Evolutionary conservation across 257 asterid species (phyloP).

Genomic region (Solanum sparsipilum): DNA sequence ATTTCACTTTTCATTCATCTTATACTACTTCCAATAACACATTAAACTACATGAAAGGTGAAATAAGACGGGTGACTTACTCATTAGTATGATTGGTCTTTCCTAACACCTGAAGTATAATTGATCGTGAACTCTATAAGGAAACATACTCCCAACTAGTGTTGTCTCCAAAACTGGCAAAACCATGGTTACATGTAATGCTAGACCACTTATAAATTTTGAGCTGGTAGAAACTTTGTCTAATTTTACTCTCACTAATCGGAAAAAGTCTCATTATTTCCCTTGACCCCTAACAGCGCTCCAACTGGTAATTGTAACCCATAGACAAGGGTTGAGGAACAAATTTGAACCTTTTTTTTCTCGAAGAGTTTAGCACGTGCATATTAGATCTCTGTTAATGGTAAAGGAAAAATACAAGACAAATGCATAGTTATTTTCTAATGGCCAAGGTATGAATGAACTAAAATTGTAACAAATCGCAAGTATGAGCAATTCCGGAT

Average conservation of each 20-base stretch:
- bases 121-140: neutral
- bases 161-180: neutral
- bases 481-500: neutral
- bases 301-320: neutral
- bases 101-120: neutral
- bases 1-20: neutral
- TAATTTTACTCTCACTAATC: neutral
- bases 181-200: neutral
- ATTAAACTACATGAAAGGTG: neutral
- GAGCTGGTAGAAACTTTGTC: neutral
- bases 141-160: neutral
- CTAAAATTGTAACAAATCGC: neutral
- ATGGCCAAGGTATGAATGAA: neutral
- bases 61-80: neutral
- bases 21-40: neutral
- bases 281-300: neutral
- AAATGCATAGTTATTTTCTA: neutral
- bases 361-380: neutral
- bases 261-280: neutral
- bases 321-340: neutral
- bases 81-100: neutral
- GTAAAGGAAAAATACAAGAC: neutral
- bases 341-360: neutral
- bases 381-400: neutral
- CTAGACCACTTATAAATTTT: neutral